A percentile compares a stretch with the other conserved stretches of the same genome.
Conservation (phyloP, 2,329 filamentous ascomycete species). For the Phyllosticta capitalensis region DNA sequence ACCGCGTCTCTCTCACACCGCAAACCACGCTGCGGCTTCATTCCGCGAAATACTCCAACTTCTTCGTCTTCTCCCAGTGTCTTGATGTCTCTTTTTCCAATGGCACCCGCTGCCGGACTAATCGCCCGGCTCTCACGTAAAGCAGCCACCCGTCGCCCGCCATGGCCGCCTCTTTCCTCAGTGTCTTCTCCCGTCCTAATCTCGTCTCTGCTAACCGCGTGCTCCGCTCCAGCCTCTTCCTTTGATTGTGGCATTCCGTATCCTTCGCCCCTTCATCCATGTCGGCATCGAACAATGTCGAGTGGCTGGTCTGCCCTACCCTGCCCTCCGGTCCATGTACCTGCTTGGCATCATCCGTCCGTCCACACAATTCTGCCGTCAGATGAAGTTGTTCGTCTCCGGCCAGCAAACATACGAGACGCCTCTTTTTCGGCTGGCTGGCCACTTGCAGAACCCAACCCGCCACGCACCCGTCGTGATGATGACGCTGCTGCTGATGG, state of each 20-base stretch:
- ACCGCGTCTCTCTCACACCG: background rate
- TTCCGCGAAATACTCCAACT: background rate
- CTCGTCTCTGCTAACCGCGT: background rate
- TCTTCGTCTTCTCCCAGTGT: too few relatives aligned
- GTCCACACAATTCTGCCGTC: background rate
- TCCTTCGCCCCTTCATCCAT: background rate
- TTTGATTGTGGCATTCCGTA: background rate
- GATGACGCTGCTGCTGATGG: background rate
- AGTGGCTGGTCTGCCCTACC: background rate
- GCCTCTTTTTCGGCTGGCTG: background rate
- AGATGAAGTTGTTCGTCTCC: background rate
- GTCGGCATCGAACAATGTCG: background rate
- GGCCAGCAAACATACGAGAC: background rate
- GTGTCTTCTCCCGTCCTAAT: background rate
- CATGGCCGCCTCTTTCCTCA: background rate
- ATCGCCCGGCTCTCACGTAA: background rate
- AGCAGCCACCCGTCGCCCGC: background rate
- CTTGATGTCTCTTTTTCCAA: background rate
- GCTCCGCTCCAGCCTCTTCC: background rate
- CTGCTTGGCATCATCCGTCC: background rate
- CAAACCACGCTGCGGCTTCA: background rate
- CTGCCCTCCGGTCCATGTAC: background rate
- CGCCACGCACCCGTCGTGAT: background rate
- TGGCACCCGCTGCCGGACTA: background rate
- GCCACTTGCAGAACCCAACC: background rate